Conservation (phyloP, 805 yeast species). For the Komagataella pseudopastoris region DNA sequence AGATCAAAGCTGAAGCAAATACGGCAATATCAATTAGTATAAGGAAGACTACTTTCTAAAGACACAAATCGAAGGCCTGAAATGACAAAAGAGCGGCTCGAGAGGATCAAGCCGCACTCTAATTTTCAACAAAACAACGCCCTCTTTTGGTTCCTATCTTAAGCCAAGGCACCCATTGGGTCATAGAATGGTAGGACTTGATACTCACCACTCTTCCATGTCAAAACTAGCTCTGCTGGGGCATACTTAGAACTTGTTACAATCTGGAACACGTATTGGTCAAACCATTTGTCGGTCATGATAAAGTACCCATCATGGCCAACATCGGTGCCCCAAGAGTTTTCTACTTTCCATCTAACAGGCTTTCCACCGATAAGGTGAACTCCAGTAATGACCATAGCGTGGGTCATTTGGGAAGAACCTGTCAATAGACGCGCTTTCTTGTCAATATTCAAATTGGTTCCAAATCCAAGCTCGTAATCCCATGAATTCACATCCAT, state of each 20-base stretch:
- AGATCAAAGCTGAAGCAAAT: neutral
- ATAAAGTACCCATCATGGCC: constrained; percentile 60
- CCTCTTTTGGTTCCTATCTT: neutral
- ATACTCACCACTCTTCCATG: constrained; percentile 34
- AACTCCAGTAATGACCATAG: constrained; percentile 78
- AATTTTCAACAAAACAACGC: neutral
- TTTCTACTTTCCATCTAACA: constrained; percentile 61
- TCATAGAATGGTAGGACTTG: constrained; percentile 56
- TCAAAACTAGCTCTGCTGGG: constrained; percentile 21
- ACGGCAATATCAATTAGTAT: neutral
- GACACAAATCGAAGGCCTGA: neutral
- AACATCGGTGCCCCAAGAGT: constrained; percentile 67
- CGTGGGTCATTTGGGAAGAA: constrained; percentile 73
- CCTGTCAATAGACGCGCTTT: constrained; percentile 19
- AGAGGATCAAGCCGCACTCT: neutral
- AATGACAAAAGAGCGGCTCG: neutral
- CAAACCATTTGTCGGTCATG: constrained; percentile 65
- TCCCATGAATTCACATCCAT: constrained; percentile 64
- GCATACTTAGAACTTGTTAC: constrained; percentile 27
- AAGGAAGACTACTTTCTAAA: neutral
- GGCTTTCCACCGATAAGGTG: constrained; percentile 57
- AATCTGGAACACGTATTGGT: constrained; percentile 63
- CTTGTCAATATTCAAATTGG: constrained; percentile 18
- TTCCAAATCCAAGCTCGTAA: constrained; percentile 43
- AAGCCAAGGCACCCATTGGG: constrained; percentile 68